Evolutionary conservation across 805 yeast species (phyloP).

Genomic region (Candida xiaguanensis): DNA sequence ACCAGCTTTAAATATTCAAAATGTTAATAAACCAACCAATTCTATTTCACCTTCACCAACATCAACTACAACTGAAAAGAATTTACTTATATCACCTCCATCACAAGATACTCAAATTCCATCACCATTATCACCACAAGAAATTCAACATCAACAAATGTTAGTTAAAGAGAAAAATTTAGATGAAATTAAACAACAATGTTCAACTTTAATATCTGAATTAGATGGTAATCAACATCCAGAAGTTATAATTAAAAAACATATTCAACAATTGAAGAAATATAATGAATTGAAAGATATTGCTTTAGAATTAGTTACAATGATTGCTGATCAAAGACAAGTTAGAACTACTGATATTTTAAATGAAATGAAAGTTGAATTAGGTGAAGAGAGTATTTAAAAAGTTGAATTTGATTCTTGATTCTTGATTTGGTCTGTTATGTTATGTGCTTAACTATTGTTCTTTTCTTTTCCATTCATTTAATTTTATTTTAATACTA

Average conservation of each 20-base stretch:
- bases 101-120: background rate
- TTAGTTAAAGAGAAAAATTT: slow-evolving; percentile 17
- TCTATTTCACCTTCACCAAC: background rate
- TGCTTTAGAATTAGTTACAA: slow-evolving; percentile 51
- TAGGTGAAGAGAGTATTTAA: slow-evolving; percentile 6
- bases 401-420: background rate
- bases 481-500: background rate
- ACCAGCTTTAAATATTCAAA: background rate
- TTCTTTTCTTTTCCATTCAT: background rate
- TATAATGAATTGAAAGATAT: slow-evolving; percentile 65
- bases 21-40: background rate
- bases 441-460: too few species aligned
- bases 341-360: slow-evolving; percentile 45
- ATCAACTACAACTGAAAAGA: background rate
- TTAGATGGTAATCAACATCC: slow-evolving; percentile 36
- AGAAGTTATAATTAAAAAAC: slow-evolving; percentile 44
- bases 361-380: slow-evolving; percentile 39
- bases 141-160: slow-evolving; percentile 9
- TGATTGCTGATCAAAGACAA: slow-evolving; percentile 58
- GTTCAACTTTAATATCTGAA: slow-evolving; percentile 28
- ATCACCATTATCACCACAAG: slow-evolving; percentile 7
- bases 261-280: slow-evolving; percentile 48
- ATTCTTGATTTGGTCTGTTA: background rate
- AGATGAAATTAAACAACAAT: slow-evolving; percentile 31
- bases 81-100: background rate